Base-by-base conservation (phyloP, 768 basidiomycete species). In the Serendipita vermifera region DNA sequence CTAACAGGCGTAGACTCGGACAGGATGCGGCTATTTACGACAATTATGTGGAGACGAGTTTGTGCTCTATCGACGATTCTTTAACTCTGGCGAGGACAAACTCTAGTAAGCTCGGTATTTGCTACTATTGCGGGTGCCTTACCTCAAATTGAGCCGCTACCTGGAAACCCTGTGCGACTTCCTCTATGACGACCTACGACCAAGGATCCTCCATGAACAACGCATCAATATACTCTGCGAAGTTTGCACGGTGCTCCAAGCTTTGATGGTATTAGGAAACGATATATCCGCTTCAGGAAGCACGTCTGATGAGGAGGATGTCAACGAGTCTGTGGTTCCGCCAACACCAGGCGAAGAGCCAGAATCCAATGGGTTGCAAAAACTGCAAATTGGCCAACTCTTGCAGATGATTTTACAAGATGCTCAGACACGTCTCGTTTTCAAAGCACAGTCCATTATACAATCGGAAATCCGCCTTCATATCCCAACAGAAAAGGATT, bases 241-340 rank as follows among this genome's bases (percentile, higher is more conserved):
- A 66, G 89, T 97, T 24, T 99, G 94, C 73, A 97, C 90, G 0
- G 89, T 99, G 17, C 75, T 99, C 2, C 88, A 93, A 65, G 94
- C 93, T 0, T 75, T 98, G 38, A 97, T 98, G 90, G 87, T 97
- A 3, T 80, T 92, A 4, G 46, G 46, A 9, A 51, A 29, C 27
- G 92, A 94, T 64, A 74, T 87, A 15, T 72, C 78, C 0, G n/a
- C n/a, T n/a, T n/a, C n/a, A n/a, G 68, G 56, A 35, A 33, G 54
- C 39, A 60, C 61, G 1, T 66, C 66, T 3, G 66, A 65, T 20
- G 65, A 68, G 13, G 69, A 73, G 27, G 71, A 64, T 5, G 63
- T 61, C 35, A 61, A 62, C 14, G 59, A 69, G 64, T 2, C 57
- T 73, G 14, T 71, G 76, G 56, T 61, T 75, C 15, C 72, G 75